Percentiles rank a stretch among this genome's conserved stretches.
These are phyloP conservation scores for Aspergillus carbonarius DNA, from an alignment of 2,329 filamentous ascomycete species.

Conservation along the genomic window DNA sequence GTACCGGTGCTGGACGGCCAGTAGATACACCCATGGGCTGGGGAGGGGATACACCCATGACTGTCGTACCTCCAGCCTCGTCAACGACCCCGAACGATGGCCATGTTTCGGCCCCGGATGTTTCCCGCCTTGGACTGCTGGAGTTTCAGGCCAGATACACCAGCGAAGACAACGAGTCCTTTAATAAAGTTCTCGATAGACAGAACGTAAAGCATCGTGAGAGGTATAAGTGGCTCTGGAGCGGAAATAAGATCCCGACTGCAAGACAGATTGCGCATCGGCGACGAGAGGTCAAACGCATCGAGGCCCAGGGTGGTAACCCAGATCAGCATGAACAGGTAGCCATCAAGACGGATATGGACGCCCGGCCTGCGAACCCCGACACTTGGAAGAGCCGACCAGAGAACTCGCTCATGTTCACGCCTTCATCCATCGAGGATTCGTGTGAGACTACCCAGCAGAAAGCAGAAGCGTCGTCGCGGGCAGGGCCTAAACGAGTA, in stretches of 20 bases:
- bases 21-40: constrained; percentile 49
- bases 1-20: constrained; percentile 7
- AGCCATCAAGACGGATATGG: constrained; percentile 61
- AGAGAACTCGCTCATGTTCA: constrained; percentile 86
- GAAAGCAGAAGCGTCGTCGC: constrained; percentile 67
- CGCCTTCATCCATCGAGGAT: constrained; percentile 52
- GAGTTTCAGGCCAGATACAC: constrained; percentile 92
- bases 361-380: constrained; percentile 73
- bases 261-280: constrained; percentile 61
- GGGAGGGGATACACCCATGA: constrained; percentile 71
- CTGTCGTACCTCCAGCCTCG: constrained; percentile 44
- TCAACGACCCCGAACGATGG: constrained; percentile 39
- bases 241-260: constrained; percentile 75
- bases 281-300: constrained; percentile 64
- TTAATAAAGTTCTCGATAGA: constrained; percentile 86
- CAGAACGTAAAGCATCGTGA: constrained; percentile 82
- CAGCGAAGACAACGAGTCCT: constrained; percentile 96
- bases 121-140: constrained; percentile 71
- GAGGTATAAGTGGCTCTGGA: constrained; percentile 87
- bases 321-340: constrained; percentile 57
- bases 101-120: constrained; percentile 59
- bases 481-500: constrained; percentile 73
- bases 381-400: constrained; percentile 74
- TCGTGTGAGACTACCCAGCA: constrained; percentile 62
- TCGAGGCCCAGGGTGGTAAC: constrained; percentile 63